Base-by-base conservation (phyloP, 371 early-diverging fungal genomes). In the Mucor irregularis region DNA sequence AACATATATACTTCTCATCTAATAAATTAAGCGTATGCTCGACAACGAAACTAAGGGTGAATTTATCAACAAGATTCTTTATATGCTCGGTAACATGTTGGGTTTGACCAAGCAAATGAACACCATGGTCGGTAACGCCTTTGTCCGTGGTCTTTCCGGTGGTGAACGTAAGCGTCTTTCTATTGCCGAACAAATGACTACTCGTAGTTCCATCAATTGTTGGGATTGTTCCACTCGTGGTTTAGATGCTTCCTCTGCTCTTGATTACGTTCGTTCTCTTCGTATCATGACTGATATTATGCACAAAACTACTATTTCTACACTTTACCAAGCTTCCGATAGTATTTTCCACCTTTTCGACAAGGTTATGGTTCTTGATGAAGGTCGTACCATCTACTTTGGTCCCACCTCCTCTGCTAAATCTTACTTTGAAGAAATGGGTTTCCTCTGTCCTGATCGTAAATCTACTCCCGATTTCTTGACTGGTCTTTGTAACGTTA, bases 141-240 rank as follows among this genome's bases (percentile, higher is more conserved):
- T 78, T 47, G 60, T 84, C 38, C 85, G 87, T 57, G 90, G 90
- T 49, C 75, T 89, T 21, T 80, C 80, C 16, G 92, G 83, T 50
- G 92, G 91, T 59, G 91, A 82, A 71, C 74, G 84, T 63, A 90
- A 91, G 80, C 81, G 93, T 62, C 71, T 86, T 22, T 73, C 81
- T 10, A 88, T 90, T 53, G 90, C 87, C 28, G 84, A 84, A 65
- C 90, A 94, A 69, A 80, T 93, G 22, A 74, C 90, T 8, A 78
- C 86, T 38, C 75, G 75, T 55, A 81, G 87, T 26, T 69, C 78
- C 14, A 72, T 89, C 49, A 79, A 86, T 35, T 76, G 90, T 49
- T 82, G 88, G 77, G 91, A 92, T 62, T 89, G 88, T 48, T 81
- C 88, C 34, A 89, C 88, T n/a, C 82, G 81, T 51, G 92, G 93